Evolutionary conservation across 1,284 basidiomycete species (phyloP).

Genomic region (Leccinum pallidistipes): DNA sequence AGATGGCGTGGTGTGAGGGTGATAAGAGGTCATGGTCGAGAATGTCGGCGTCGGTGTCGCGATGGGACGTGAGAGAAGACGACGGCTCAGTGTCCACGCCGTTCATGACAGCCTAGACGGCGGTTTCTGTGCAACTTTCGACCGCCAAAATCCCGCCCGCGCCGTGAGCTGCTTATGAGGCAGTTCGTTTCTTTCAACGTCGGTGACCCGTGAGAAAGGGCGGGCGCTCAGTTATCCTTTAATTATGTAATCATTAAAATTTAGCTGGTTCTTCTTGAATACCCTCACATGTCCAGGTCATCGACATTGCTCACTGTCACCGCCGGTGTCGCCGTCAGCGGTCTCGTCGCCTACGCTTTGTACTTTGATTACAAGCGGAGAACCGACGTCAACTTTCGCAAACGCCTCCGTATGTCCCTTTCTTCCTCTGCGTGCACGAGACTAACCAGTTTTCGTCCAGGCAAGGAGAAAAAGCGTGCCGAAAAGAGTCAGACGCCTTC

Average conservation of each 20-base stretch:
- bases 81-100: conserved; percentile 31
- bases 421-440: conserved; percentile 6
- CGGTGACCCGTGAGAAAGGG: conserved; percentile 25
- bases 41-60: conserved; percentile 30
- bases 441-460: conserved; percentile 42
- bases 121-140: conserved; percentile 26
- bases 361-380: conserved; percentile 97
- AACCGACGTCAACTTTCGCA: conserved; percentile 87
- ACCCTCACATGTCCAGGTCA: conserved; percentile 41
- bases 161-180: conserved; percentile 22
- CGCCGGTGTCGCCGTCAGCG: conserved; percentile 66
- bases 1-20: conserved; percentile 30
- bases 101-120: conserved; percentile 34
- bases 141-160: conserved; percentile 24
- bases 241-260: not conserved
- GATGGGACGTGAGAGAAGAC: conserved; percentile 32
- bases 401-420: conserved; percentile 75
- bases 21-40: conserved; percentile 37
- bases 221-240: conserved; percentile 10
- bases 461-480: conserved; percentile 88
- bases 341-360: conserved; percentile 75
- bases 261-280: not conserved
- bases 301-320: conserved; percentile 51
- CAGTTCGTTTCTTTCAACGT: conserved; percentile 32
- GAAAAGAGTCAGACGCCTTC: conserved; percentile 74